Evolutionary conservation across 2,329 filamentous ascomycete genomes (phyloP), one percentile per base, ranked within the genome.

Genomic region (Ploettnerulaceae sp.): DNA sequence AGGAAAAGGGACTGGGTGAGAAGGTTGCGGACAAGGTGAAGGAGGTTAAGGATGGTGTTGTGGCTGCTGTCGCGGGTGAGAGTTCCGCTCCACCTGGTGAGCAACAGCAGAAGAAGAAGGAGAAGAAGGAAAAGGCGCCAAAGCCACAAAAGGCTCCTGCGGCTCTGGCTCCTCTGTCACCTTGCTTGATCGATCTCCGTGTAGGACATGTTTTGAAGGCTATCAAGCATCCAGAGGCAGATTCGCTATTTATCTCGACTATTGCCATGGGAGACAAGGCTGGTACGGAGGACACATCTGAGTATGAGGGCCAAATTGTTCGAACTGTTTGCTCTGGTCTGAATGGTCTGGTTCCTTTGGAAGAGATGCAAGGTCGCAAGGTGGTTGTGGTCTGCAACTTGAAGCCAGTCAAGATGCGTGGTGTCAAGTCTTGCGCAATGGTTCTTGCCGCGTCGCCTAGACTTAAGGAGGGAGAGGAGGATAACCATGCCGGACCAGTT

Each of bases 351-450:
- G 72, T 98, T 1, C 93, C 93, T 0, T 76, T 98, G 36, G 89
- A 88, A 67, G 89, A 95, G 68, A 96, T 98, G 93, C 93, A 98
- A 69, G 82, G 83, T 63, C 88, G 93, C 67, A 95, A 94, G 72
- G 88, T 98, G 51, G 79, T 98, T 24, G 87, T 93, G 1, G 91
- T 98, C 17, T 95, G 89, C 76, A 98, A 98, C 70, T 79, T 98
- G 58, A 98, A 98, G 77, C 93, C 93, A 40, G 93, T 97, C 67
- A 98, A 94, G 68, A 98, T 98, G 93, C 87, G 93, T 55, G 93
- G 93, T 57, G 78, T 88, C 65, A 85, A 85, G 66, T 85, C 77
- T 24, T 75, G 70, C 45, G 84, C 90, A 62, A 97, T 98, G 93
- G 93, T 98, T 12, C 79, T 98, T 29, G 93, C 93, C 7, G 93